phyloP scores from a whole-genome alignment of 2,329 filamentous ascomycete species.

The Clonostachys rhizophaga region DNA sequence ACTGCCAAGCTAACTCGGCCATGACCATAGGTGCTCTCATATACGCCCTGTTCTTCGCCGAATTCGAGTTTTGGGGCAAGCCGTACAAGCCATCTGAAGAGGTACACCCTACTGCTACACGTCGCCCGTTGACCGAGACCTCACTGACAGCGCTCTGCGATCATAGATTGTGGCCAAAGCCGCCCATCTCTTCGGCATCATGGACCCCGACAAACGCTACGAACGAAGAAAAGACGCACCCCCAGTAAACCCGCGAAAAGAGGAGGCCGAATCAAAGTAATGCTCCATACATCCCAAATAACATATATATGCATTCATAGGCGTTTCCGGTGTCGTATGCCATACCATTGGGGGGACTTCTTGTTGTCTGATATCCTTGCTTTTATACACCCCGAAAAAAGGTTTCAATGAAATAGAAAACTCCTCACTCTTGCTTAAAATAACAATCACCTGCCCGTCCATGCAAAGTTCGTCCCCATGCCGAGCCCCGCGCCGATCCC shows the following conservation, averaged over 20 bases:
- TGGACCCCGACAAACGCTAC: constrained; percentile 35
- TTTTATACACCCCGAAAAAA: background rate
- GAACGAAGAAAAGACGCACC: constrained; percentile 32
- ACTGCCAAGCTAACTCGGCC: background rate
- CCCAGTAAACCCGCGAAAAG: constrained; percentile 10
- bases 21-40: constrained; percentile 22
- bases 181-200: constrained; percentile 29
- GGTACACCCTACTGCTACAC: constrained; percentile 12
- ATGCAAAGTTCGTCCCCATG: constrained; percentile 56
- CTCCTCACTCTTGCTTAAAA: background rate
- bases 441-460: constrained; percentile 32
- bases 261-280: constrained; percentile 14
- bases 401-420: too few relatives aligned
- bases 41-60: constrained; percentile 33
- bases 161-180: constrained; percentile 27
- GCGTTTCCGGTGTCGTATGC: constrained; percentile 2
- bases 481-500: constrained; percentile 44
- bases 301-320: background rate
- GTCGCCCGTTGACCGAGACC: background rate
- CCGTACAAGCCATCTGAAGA: constrained; percentile 35
- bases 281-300: constrained; percentile 10
- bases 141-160: background rate
- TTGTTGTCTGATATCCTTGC: constrained; percentile 1
- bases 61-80: constrained; percentile 37
- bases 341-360: background rate